Conservation (phyloP, 192 early-diverging fungal genomes). For the Ambispora gerdemannii region DNA sequence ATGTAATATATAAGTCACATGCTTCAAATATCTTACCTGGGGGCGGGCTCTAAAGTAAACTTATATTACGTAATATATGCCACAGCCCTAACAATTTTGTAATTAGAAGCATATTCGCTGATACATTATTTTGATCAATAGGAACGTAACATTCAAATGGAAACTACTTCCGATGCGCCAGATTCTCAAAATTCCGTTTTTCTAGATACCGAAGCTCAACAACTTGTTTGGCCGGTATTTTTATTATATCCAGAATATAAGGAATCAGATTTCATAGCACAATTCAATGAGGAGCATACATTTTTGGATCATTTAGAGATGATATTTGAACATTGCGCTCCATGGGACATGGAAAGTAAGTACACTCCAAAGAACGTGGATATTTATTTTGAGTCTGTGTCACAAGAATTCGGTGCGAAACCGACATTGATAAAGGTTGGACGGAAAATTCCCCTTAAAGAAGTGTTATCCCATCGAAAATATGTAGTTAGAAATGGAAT, state of each 20-base stretch:
- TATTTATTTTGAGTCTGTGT: conserved; percentile 73
- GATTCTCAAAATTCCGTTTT: conserved; percentile 52
- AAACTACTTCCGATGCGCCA: conserved; percentile 37
- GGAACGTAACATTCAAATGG: conserved; percentile 45
- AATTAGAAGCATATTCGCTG: too few species aligned
- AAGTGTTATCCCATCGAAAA: conserved; percentile 59
- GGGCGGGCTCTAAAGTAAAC: too few species aligned
- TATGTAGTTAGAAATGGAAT: conserved; percentile 82
- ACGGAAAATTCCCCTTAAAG: conserved; percentile 57
- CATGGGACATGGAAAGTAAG: conserved; percentile 71
- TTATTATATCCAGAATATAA: conserved; percentile 95
- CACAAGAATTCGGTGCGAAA: conserved; percentile 42
- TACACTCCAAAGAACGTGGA: conserved; percentile 75
- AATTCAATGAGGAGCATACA: conserved; percentile 78
- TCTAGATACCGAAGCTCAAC: conserved; percentile 49
- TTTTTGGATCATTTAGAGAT: conserved; percentile 80
- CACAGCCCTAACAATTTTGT: neutral
- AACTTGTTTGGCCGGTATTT: conserved; percentile 78
- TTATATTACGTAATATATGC: neutral
- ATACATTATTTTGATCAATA: conserved; percentile 22
- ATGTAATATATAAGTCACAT: too few species aligned
- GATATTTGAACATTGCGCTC: conserved; percentile 77
- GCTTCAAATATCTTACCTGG: too few species aligned
- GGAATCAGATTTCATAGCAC: conserved; percentile 83
- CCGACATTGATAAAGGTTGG: conserved; percentile 66